Evolutionary conservation across 2,329 filamentous ascomycete genomes (phyloP).

Genomic region (Penicillium sp.): DNA sequence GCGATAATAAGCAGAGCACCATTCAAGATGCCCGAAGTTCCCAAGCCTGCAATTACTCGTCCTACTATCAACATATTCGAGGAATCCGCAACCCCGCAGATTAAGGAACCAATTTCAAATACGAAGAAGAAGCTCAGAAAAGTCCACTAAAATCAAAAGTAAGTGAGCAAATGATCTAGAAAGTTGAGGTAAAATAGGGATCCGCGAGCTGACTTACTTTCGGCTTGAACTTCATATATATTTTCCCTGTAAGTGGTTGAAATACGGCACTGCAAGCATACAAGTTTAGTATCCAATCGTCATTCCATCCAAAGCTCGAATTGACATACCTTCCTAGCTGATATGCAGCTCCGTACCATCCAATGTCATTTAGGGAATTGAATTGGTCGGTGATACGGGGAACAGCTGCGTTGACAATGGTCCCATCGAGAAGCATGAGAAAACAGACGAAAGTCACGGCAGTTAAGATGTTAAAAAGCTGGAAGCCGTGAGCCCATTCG

Average conservation of each 20-base stretch:
- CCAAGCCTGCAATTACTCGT: slow-evolving; percentile 33
- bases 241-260: slow-evolving; percentile 24
- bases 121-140: slow-evolving; percentile 20
- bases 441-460: background rate
- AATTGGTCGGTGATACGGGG: background rate
- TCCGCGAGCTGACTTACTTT: background rate
- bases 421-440: background rate
- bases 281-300: background rate
- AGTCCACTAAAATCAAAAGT: slow-evolving; percentile 24
- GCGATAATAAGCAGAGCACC: slow-evolving; percentile 24
- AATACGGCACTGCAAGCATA: slow-evolving; percentile 18
- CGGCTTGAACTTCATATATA: slow-evolving; percentile 25
- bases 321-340: background rate
- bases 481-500: background rate
- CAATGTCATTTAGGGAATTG: background rate
- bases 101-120: slow-evolving; percentile 36
- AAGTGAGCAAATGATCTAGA: slow-evolving; percentile 31
- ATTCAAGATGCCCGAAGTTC: slow-evolving; percentile 31
- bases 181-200: background rate
- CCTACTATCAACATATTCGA: slow-evolving; percentile 33
- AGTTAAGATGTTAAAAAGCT: background rate
- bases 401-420: background rate
- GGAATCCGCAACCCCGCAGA: slow-evolving; percentile 33
- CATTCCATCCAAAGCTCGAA: background rate
- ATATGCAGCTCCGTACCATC: background rate